These are phyloP conservation scores for Trichoderma oligosporum DNA, from an alignment of 2,329 filamentous ascomycete species.

Conservation along the genomic window DNA sequence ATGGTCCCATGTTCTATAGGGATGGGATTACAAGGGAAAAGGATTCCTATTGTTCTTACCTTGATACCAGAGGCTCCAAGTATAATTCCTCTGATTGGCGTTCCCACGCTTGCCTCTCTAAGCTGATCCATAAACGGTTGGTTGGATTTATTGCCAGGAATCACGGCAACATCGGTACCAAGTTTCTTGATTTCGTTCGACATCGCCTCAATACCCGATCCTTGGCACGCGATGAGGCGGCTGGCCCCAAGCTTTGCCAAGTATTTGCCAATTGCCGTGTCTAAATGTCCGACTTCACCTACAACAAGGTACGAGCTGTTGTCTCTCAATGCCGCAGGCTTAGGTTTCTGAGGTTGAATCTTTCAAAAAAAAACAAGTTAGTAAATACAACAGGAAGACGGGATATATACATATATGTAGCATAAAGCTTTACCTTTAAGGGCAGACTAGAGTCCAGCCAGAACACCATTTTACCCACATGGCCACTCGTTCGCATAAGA, in stretches of 20 bases:
- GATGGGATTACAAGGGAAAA: not conserved
- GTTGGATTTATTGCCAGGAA: not conserved
- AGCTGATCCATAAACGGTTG: constrained; percentile 2
- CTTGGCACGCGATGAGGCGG: constrained; percentile 5
- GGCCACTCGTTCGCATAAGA: constrained; percentile 9
- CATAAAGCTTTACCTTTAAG: constrained; percentile 12
- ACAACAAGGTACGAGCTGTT: constrained; percentile 17
- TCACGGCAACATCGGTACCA: constrained; percentile 8
- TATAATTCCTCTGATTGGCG: constrained; percentile 8
- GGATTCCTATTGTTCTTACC: not conserved
- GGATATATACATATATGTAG: not conserved
- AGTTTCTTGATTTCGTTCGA: not conserved
- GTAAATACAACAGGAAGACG: not conserved
- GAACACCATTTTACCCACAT: constrained; percentile 10
- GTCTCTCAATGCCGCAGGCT: not conserved
- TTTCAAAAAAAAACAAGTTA: not conserved
- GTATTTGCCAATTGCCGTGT: constrained; percentile 3
- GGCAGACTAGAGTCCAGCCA: constrained; percentile 7
- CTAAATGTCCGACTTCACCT: not conserved
- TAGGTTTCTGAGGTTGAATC: constrained; percentile 17
- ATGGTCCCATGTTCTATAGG: no score
- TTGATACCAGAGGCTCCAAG: not conserved
- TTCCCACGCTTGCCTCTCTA: not conserved
- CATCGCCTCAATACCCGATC: not conserved
- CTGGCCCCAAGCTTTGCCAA: constrained; percentile 13